Evolutionary conservation across 805 yeast species (phyloP), one percentile per base, ranked within the genome.

Genomic region (Lachancea nothofagi): DNA sequence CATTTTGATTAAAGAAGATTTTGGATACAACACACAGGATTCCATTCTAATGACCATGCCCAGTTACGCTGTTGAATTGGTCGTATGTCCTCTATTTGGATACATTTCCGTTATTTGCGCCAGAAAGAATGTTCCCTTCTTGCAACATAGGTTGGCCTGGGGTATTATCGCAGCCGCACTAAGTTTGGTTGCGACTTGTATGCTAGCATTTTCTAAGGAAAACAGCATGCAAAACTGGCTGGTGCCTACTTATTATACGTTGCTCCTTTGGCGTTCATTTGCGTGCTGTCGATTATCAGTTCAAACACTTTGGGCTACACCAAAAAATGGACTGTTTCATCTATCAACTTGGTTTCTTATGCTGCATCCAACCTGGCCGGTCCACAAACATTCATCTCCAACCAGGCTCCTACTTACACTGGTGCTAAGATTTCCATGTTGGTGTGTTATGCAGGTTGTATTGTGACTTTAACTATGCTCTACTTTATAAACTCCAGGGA

Each of bases 361-460:
- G 74, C 81, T 36, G 69, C 73, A 32, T 83, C 83, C 15, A 76
- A 79, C 55, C 65, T 80, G 26, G 70, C 78, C 44, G 88, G 86
- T 3, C 85, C 88, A 2, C 85, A 79, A 55, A 67, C 81, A 13
- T 82, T 81, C 62, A 67, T 64, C 40, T 57, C 67, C 0, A 44
- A 58, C 6, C 72, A 78, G 40, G 77, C 74, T n/a, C 86, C 86
- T 5, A 49, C 57, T 26, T 82, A 80, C 49, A 57, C 51, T 4
- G 69, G 72, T 18, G 80, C 77, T 3, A 74, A 74, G 45, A 64
- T 67, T 29, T 64, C 73, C 3, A 62, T 75, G 44, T 66, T 73
- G 42, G 69, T 63, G n/a, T 62, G 74, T 28, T 70, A 72, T 45
- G 57, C 64, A 10, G 62, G 53, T 7, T 52, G 69, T 20, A 52